phyloP scores from a whole-genome alignment of 148 eudicot species.

The Fallopia convolvulus region DNA sequence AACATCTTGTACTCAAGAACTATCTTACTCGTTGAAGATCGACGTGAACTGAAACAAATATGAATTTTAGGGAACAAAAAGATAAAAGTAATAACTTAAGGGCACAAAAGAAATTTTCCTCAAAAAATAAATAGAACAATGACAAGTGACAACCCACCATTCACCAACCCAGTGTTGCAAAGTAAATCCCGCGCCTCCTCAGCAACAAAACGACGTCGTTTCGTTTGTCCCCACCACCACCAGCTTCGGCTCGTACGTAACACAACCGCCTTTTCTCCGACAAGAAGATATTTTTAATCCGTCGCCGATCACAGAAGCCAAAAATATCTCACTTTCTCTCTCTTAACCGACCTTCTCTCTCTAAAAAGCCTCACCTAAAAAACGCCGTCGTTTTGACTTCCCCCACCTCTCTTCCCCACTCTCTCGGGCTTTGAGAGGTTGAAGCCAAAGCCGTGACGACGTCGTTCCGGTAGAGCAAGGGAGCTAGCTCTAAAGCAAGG shows the following conservation, averaged over 20 bases:
- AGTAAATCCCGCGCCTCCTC: not conserved
- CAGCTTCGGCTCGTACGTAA: not conserved
- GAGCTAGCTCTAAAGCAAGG: not conserved
- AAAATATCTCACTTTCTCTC: conserved; percentile 4
- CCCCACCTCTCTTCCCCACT: not conserved
- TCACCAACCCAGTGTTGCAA: not conserved
- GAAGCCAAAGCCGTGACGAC: not conserved
- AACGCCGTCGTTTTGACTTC: conserved; percentile 2
- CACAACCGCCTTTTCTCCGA: conserved; percentile 11
- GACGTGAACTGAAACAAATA: no score
- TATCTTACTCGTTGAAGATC: no score
- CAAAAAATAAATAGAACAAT: not conserved
- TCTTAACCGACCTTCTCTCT: not conserved
- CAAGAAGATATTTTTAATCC: not conserved
- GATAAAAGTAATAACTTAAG: no score
- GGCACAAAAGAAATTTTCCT: no score
- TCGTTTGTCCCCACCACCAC: not conserved
- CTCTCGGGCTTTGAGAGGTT: not conserved
- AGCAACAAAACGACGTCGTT: conserved; percentile 5
- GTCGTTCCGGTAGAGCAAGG: not conserved
- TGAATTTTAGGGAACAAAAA: no score
- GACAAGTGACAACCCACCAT: not conserved
- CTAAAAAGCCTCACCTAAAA: not conserved
- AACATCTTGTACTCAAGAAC: no score
- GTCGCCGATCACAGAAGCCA: not conserved